Conservation (phyloP, 2,329 filamentous ascomycete species). For the Aspergillus fructus region DNA sequence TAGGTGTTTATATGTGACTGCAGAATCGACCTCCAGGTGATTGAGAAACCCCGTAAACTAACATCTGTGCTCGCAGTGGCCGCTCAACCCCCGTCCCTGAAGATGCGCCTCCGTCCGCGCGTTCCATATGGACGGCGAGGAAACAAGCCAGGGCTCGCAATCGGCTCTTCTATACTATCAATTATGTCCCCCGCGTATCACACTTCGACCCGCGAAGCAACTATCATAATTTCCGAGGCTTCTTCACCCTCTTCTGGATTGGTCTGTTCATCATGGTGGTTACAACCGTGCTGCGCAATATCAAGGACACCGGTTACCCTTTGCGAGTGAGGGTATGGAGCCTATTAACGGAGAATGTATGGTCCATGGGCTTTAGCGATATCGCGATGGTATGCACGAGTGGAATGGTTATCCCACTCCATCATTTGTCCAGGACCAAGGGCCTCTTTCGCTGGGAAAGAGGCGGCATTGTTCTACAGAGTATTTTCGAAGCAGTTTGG, state of each 20-base stretch:
- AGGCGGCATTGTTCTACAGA: conserved; percentile 80
- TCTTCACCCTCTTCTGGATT: conserved; percentile 98
- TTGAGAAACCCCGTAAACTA: neutral
- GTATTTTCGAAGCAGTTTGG: conserved; percentile 77
- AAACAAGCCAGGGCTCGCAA: conserved; percentile 79
- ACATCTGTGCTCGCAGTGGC: conserved; percentile 56
- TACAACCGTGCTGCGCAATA: conserved; percentile 87
- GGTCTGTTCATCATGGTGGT: conserved; percentile 95
- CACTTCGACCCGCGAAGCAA: conserved; percentile 93
- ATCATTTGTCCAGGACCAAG: conserved; percentile 63
- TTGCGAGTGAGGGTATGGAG: conserved; percentile 84
- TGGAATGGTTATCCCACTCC: conserved; percentile 69
- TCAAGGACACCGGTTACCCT: conserved; percentile 89
- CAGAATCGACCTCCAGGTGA: neutral
- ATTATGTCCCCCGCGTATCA: conserved; percentile 85
- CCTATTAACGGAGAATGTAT: conserved; percentile 83
- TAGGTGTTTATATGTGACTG: conserved; percentile 14
- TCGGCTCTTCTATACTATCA: conserved; percentile 87
- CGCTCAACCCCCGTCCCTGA: conserved; percentile 78
- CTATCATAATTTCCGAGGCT: conserved; percentile 91
- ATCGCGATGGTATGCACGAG: conserved; percentile 80
- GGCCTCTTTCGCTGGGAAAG: conserved; percentile 68
- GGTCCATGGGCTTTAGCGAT: conserved; percentile 82
- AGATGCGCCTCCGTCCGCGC: conserved; percentile 89
- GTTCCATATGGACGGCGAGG: conserved; percentile 79